These are phyloP conservation scores for Lyophyllum semitale DNA, from an alignment of 768 basidiomycete species.

Conservation along the genomic window DNA sequence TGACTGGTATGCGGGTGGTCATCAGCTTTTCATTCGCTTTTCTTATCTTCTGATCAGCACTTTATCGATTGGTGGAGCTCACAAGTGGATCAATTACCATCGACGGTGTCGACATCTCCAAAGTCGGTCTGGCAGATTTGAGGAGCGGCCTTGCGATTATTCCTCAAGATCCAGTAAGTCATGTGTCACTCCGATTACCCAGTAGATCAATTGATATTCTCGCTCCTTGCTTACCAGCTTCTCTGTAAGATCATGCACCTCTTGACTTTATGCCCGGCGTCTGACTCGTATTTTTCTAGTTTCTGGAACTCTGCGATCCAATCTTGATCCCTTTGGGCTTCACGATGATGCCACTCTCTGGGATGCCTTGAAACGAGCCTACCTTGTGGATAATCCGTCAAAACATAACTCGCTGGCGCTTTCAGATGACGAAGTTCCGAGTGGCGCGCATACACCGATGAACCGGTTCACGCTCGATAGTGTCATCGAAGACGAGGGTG, in stretches of 20 bases:
- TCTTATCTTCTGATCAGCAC: neutral
- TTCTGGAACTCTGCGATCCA: conserved; percentile 80
- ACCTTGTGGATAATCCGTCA: conserved; percentile 64
- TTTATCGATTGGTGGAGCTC: conserved; percentile 63
- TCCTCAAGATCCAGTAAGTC: conserved; percentile 77
- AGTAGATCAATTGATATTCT: neutral
- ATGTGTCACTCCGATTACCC: neutral
- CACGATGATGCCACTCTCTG: conserved; percentile 82
- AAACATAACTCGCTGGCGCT: conserved; percentile 28
- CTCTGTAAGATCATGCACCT: conserved; percentile 38
- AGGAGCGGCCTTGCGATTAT: conserved; percentile 74
- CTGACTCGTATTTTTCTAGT: conserved; percentile 38
- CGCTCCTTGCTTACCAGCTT: conserved; percentile 36
- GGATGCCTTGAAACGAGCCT: conserved; percentile 85
- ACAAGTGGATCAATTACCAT: conserved; percentile 73
- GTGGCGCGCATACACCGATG: conserved; percentile 45
- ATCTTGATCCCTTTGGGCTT: conserved; percentile 86
- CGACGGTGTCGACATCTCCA: conserved; percentile 84
- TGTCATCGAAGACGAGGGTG: conserved; percentile 83
- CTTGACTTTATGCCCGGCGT: conserved; percentile 1
- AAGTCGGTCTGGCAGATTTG: conserved; percentile 75
- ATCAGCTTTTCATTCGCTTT: neutral
- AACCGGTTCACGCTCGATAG: conserved; percentile 83
- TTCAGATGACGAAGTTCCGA: conserved; percentile 34
- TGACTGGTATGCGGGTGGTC: conserved; percentile 54